Base-by-base conservation (phyloP, 202 grass and related monocot species). In the Brachypodium distachyon region DNA sequence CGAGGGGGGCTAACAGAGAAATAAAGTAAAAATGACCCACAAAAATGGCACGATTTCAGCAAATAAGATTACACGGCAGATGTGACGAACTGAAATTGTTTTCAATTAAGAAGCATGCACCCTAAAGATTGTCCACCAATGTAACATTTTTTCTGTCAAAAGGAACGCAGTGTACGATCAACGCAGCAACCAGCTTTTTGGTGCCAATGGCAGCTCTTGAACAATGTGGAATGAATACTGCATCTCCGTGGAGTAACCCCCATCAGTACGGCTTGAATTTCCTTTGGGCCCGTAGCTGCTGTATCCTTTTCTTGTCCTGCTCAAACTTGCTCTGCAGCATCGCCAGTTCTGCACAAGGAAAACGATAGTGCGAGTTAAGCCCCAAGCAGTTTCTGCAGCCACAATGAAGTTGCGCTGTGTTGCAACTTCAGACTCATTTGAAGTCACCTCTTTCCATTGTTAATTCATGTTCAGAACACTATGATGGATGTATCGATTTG, bases 291-390 rank as follows among this genome's bases (percentile, higher is more conserved):
- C 87, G 87, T 80, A 95, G 63, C 70, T 99, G 79, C 37, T 99
- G 91, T 85, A 99, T 94, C 60, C 80, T 80, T 77, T 89, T 99
- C 80, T 81, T 99, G 56, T 99, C 96, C 81, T 99, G 91, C 89
- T 95, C 87, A 59, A 95, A 99, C 67, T 90, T 94, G 77, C 74
- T 91, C 66, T 87, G 85, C 79, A 99, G 42, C 89, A 95, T 92
- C 53, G 93, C 87, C 40, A 99, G 31, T 82, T 95, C 96, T 98
- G 91, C 71, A 68, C 52, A 54, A 82, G 11, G 73, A 80, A 79
- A 29, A n/a, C 19, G n/a, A n/a, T n/a, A n/a, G n/a, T n/a, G n/a
- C n/a, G n/a, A 33, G 64, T 64, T 89, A 42, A 85, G 68, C 27
- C 32, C 44, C 48, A 44, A 47, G 32, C n/a, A 57, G 42, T 67